A percentile compares a stretch with the other conserved stretches of the same genome.
Evolutionary conservation across 441 rosid species (phyloP).

Genomic region (Theobroma grandiflorum): DNA sequence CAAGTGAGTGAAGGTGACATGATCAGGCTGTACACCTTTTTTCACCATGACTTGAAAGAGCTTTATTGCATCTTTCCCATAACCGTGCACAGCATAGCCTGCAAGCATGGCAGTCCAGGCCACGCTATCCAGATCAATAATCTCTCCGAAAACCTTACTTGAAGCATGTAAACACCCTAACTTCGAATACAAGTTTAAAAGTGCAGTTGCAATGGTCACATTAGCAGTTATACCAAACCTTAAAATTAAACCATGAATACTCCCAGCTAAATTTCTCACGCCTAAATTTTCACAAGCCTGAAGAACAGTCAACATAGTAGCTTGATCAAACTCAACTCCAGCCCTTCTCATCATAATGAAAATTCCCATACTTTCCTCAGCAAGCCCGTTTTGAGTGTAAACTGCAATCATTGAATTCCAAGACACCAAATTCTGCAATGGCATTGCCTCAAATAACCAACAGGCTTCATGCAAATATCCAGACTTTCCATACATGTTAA

Average conservation of each 20-base stretch:
- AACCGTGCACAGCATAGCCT: constrained; percentile 59
- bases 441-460: constrained; percentile 44
- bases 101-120: constrained; percentile 77
- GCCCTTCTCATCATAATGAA: constrained; percentile 48
- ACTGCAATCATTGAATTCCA: constrained; percentile 62
- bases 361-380: constrained; percentile 41
- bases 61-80: constrained; percentile 53
- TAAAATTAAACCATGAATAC: constrained; percentile 46
- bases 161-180: constrained; percentile 54
- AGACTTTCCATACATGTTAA: constrained; percentile 56
- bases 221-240: constrained; percentile 35
- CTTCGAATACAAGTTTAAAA: constrained; percentile 53
- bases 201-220: constrained; percentile 41
- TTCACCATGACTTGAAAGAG: constrained; percentile 54
- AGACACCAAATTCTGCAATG: constrained; percentile 48
- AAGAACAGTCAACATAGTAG: constrained; percentile 47
- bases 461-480: constrained; percentile 40
- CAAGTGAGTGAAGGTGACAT: constrained; percentile 68
- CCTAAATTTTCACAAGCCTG: constrained; percentile 53
- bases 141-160: constrained; percentile 41
- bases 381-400: constrained; percentile 38
- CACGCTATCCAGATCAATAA: constrained; percentile 46
- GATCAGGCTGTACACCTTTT: constrained; percentile 51
- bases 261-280: constrained; percentile 43
- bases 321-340: constrained; percentile 53